phyloP scores from a whole-genome alignment of 1,284 basidiomycete genomes.

The Ganoderma boninense region DNA sequence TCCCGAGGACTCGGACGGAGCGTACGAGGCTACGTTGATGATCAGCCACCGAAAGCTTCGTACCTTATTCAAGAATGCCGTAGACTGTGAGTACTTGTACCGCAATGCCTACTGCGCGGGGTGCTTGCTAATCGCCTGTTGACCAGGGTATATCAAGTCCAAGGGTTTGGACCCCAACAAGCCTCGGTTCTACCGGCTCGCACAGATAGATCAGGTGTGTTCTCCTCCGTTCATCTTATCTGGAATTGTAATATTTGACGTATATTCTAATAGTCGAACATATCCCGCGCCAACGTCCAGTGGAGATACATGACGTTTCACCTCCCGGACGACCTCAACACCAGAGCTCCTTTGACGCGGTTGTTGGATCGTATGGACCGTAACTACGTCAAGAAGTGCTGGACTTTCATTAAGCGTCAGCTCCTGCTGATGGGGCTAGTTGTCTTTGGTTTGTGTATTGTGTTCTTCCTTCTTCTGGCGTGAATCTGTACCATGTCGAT shows the following conservation, averaged over 20 bases:
- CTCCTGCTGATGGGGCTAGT: neutral
- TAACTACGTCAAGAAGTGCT: neutral
- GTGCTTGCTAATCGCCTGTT: neutral
- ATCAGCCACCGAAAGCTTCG: neutral
- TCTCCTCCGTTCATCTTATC: neutral
- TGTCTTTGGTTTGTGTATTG: neutral
- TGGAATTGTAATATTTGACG: neutral
- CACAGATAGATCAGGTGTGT: neutral
- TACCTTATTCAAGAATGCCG: neutral
- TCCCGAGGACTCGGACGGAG: neutral
- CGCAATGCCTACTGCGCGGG: neutral
- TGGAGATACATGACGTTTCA: slow-evolving; percentile 1
- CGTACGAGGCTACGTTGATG: neutral
- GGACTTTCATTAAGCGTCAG: neutral
- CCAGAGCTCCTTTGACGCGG: neutral
- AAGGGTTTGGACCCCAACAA: neutral
- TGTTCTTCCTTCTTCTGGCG: neutral
- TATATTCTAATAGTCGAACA: neutral
- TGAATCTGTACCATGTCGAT: neutral
- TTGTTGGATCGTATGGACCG: neutral
- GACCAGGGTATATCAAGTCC: neutral
- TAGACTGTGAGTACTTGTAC: neutral
- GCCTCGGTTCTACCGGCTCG: neutral
- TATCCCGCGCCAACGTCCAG: neutral
- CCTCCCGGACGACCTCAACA: neutral